Evolutionary conservation across 164 flowering plant genomes (phyloP), one percentile per base, ranked within the genome.

Genomic region (Protea cynaroides): DNA sequence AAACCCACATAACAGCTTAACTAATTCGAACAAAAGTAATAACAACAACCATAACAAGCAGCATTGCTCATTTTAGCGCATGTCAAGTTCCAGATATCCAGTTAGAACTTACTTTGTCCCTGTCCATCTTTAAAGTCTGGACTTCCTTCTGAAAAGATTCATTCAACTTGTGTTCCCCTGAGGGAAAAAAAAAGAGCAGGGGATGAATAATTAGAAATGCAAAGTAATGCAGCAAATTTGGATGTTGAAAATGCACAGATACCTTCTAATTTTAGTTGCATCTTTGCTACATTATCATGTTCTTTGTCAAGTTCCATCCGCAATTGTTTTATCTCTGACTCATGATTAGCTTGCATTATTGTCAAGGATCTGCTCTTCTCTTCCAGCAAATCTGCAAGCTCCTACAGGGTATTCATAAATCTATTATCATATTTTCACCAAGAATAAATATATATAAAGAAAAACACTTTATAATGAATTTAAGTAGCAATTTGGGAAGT

Each of bases 91-190:
- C 44, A 18, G 23, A 25, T 18, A 15, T 22, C 15, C 22, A 52
- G 63, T 44, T 40, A 57, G 3, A 65, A 82, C 93, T 85, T 69
- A 91, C 98, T 71, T 73, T 82, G 13, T 83, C 78, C 53, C 76
- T 83, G 8, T 81, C 85, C 62, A 65, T 58, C 75, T 75, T 83
- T 37, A 87, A 62, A 15, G 68, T 68, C 56, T 72, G 66, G 59
- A 90, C 80, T 60, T 91, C 93, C 69, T 75, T 82, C 70, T 78
- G 80, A 58, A 82, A 68, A 9, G 89, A 65, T 67, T 62, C 73
- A 69, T 81, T 86, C 80, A 78, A 61, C 62, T 69, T 84, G 55
- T 75, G 82, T 71, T 89, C 90, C 76, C 85, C 99, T 92, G 74
- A 40, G 34, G 71, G 71, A 64, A 8, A 56, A 55, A 44, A 2